These are phyloP conservation scores for Malassezia caprae DNA, from an alignment of 1,284 basidiomycete genomes.

Conservation along the genomic window DNA sequence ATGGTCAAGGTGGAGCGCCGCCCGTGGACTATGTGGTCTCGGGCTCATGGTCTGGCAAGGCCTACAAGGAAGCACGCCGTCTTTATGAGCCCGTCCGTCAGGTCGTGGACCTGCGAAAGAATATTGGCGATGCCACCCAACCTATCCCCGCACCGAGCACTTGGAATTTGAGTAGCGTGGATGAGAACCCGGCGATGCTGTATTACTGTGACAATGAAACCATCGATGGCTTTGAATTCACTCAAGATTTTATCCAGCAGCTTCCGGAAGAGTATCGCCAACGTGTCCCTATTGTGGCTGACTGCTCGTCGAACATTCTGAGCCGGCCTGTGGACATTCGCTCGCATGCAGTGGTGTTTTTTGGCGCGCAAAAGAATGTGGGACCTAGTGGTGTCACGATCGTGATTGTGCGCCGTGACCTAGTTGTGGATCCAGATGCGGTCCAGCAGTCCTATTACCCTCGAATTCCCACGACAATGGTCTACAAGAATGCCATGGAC, in stretches of 20 bases:
- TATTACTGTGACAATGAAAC: slow-evolving; percentile 99
- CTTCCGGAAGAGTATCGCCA: slow-evolving; percentile 55
- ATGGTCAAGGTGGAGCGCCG: slow-evolving; percentile 19
- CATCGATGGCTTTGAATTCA: slow-evolving; percentile 87
- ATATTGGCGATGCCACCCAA: slow-evolving; percentile 23
- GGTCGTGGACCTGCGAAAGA: slow-evolving; percentile 30
- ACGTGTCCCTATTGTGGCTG: slow-evolving; percentile 72
- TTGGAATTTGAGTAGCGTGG: slow-evolving; percentile 62
- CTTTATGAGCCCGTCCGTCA: slow-evolving; percentile 31
- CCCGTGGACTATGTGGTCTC: slow-evolving; percentile 44
- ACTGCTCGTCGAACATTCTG: slow-evolving; percentile 95
- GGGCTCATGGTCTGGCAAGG: slow-evolving; percentile 44
- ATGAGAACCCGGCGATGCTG: slow-evolving; percentile 66
- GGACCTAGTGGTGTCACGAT: slow-evolving; percentile 89
- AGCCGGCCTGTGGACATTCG: slow-evolving; percentile 80
- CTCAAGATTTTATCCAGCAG: slow-evolving; percentile 61
- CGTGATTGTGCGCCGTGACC: slow-evolving; percentile 82
- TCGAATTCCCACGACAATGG: slow-evolving; percentile 63
- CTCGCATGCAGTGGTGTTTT: slow-evolving; percentile 69
- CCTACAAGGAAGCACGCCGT: slow-evolving; percentile 38
- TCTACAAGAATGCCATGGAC: slow-evolving; percentile 77
- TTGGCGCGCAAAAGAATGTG: slow-evolving; percentile 98
- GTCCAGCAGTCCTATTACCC: slow-evolving; percentile 52
- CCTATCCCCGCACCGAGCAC: slow-evolving; percentile 63
- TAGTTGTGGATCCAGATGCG: slow-evolving; percentile 50